phyloP scores from a whole-genome alignment of 257 asterid genomes.

The Solanum pennellii region DNA sequence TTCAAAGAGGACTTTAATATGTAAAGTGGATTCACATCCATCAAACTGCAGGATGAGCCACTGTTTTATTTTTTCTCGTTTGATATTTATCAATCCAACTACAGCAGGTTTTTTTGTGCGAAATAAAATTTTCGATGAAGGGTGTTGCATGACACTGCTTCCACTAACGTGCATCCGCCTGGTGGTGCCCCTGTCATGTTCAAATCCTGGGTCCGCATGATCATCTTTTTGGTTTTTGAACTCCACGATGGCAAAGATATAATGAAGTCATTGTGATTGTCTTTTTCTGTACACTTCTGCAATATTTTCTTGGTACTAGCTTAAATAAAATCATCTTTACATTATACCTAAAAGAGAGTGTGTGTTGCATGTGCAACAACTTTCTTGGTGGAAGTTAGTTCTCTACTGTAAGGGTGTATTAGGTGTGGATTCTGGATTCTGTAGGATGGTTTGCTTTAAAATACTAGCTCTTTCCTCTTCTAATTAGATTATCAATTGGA shows the following conservation, averaged over 20 bases:
- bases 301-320: background rate
- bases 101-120: background rate
- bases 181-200: background rate
- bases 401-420: background rate
- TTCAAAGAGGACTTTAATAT: background rate
- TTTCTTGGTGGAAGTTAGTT: background rate
- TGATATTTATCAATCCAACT: background rate
- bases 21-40: background rate
- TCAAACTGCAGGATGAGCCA: background rate
- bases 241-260: background rate
- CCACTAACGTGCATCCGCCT: background rate
- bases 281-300: background rate
- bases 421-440: background rate
- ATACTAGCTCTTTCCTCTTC: background rate
- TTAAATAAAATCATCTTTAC: background rate
- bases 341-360: background rate
- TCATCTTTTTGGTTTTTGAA: background rate
- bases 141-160: background rate
- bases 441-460: background rate
- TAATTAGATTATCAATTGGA: background rate
- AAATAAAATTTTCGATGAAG: background rate
- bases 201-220: background rate
- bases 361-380: background rate
- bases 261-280: background rate
- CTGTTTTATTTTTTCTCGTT: background rate